Evolutionary conservation across 2,329 filamentous ascomycete species (phyloP), one percentile per base, ranked within the genome.

Genomic region (Aschersonia sp.): DNA sequence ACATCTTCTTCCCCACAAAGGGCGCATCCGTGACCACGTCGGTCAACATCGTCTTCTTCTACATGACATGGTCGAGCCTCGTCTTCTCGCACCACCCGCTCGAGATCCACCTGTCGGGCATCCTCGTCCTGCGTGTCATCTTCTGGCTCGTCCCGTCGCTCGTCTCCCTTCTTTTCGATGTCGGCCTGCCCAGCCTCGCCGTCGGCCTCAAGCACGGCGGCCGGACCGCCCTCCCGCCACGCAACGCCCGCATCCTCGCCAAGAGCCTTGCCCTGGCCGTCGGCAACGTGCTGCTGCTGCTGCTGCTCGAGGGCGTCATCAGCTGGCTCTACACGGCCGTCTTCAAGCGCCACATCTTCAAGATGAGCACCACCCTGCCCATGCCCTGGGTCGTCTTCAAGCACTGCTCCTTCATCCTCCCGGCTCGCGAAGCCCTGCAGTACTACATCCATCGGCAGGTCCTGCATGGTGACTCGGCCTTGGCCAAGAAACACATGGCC

Each of bases 31-130:
- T 84, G 69, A 82, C 73, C 10, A 91, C 88, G 1, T 89, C 82
- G 1, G 71, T 94, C 53, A 95, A 92, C 62, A 68, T 94, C 30
- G 69, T 94, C 52, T 89, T 94, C 70, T 92, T 95, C 65, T 91
- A 89, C 63, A 77, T 94, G 68, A 91, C 86, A 55, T 95, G 89
- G 89, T 80, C 80, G 5, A 91, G 86, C 0, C 74, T 96, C 32
- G 79, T 94, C 40, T 70, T 91, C 3, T 84, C 84, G 5, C 84
- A 94, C 57, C 73, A 82, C 1, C 80, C 85, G 0, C 69, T 92
- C 12, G 76, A 78, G 50, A 78, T 95, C 49, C 87, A 94, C 61
- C 61, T 92, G 1, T 69, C 85, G 47, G 85, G 82, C 48, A 82
- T 82, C 0, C 61, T 86, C 4, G 75, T 77, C 30, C 69, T 89